These are phyloP conservation scores for Wickerhamiella domercqiae DNA, from an alignment of 805 yeast species.

Conservation along the genomic window DNA sequence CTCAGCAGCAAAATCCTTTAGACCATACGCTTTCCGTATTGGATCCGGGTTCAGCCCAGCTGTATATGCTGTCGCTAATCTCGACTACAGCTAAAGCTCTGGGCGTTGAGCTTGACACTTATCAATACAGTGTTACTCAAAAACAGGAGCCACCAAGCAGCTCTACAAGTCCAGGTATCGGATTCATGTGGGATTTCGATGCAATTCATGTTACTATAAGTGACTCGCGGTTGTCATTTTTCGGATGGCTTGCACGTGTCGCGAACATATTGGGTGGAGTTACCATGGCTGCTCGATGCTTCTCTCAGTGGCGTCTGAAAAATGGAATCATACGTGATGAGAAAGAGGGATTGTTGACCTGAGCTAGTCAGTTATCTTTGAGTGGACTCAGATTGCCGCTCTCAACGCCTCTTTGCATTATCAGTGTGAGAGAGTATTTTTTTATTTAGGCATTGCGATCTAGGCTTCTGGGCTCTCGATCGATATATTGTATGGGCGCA, in stretches of 20 bases:
- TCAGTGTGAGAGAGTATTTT: too few relatives aligned
- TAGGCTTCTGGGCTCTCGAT: too few relatives aligned
- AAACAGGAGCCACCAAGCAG: neutral
- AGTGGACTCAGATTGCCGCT: too few relatives aligned
- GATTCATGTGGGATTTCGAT: slow-evolving; percentile 74
- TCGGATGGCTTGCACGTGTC: slow-evolving; percentile 60
- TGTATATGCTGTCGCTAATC: slow-evolving; percentile 62
- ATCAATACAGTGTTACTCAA: slow-evolving; percentile 50
- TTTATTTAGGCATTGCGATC: too few relatives aligned
- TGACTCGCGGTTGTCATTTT: slow-evolving; percentile 62
- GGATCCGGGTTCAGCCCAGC: slow-evolving; percentile 28
- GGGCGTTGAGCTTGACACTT: slow-evolving; percentile 62
- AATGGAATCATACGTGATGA: neutral
- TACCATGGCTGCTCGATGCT: slow-evolving; percentile 20
- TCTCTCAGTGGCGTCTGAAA: neutral
- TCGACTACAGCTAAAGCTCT: slow-evolving; percentile 54
- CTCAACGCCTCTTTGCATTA: too few relatives aligned
- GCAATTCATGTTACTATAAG: slow-evolving; percentile 56
- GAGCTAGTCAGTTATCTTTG: too few relatives aligned
- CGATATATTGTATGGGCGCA: too few relatives aligned
- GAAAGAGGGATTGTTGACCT: too few relatives aligned
- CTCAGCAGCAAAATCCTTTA: slow-evolving; percentile 74
- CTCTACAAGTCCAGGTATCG: slow-evolving; percentile 52
- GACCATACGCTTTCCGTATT: slow-evolving; percentile 48
- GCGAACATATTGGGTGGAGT: slow-evolving; percentile 77